Evolutionary conservation across 129 eudicot genomes (phyloP).

Genomic region (Solidago caesia): DNA sequence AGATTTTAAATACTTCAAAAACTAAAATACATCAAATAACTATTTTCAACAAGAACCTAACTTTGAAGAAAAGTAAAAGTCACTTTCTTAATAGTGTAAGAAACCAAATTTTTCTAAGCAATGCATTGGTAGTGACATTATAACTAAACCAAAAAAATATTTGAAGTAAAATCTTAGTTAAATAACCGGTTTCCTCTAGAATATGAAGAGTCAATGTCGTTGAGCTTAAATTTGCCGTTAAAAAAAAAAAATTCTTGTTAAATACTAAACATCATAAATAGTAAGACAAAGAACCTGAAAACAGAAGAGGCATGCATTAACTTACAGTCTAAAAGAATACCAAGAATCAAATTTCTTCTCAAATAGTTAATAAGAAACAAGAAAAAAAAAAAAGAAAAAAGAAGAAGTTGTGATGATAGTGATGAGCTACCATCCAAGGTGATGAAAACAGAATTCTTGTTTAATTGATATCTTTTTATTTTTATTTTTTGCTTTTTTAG

Average conservation of each 20-base stretch:
- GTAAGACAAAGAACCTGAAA: neutral
- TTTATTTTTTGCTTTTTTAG: neutral
- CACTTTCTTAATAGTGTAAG: too few species aligned
- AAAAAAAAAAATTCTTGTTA: too few species aligned
- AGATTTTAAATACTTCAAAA: neutral
- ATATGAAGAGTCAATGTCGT: too few species aligned
- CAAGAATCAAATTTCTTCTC: neutral
- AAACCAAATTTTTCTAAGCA: too few species aligned
- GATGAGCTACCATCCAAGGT: constrained; percentile 35
- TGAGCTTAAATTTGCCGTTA: too few species aligned
- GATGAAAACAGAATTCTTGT: constrained; percentile 12
- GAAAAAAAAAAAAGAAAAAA: neutral
- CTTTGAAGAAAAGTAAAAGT: too few species aligned
- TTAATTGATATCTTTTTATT: neutral
- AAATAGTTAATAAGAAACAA: neutral
- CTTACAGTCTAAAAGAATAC: neutral
- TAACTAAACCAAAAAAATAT: too few species aligned
- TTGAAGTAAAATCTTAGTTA: too few species aligned
- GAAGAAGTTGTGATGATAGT: neutral
- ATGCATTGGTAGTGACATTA: too few species aligned
- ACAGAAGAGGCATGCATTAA: neutral
- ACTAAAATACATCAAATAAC: neutral
- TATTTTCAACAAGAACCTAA: neutral
- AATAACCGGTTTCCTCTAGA: too few species aligned
- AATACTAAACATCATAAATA: neutral